These are phyloP conservation scores for Lachnellula suecica DNA, from an alignment of 2,329 filamentous ascomycete species.

Conservation along the genomic window DNA sequence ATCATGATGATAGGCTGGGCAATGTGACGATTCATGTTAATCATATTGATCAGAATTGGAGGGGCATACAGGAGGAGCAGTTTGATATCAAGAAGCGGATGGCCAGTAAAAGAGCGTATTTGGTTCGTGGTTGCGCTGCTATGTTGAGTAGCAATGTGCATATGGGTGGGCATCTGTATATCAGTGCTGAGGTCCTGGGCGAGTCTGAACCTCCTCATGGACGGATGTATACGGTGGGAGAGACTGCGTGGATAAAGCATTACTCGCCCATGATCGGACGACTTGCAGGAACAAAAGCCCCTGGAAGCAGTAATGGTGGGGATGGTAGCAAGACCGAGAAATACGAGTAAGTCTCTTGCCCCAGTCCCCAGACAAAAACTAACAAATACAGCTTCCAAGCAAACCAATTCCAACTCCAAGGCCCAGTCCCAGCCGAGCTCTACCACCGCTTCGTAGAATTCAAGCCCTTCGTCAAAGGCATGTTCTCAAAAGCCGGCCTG, in stretches of 20 bases:
- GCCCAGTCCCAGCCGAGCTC: conserved; percentile 75
- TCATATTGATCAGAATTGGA: conserved; percentile 63
- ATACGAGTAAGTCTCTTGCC: conserved; percentile 65
- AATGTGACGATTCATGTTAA: conserved; percentile 73
- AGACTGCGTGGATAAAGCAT: conserved; percentile 75
- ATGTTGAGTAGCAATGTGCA: conserved; percentile 61
- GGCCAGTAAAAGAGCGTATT: conserved; percentile 83
- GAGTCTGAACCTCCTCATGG: conserved; percentile 67
- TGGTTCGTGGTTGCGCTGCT: conserved; percentile 67
- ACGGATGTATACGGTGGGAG: conserved; percentile 77
- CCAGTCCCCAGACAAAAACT: conserved; percentile 3
- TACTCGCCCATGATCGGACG: conserved; percentile 87
- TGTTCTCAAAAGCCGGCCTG: conserved; percentile 79
- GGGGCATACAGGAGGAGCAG: conserved; percentile 60
- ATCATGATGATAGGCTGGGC: conserved; percentile 84
- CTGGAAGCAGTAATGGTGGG: conserved; percentile 46
- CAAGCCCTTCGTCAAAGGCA: conserved; percentile 81
- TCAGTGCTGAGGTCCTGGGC: conserved; percentile 79
- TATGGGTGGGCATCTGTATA: conserved; percentile 67
- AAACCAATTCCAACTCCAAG: conserved; percentile 83
- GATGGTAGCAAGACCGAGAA: conserved; percentile 51
- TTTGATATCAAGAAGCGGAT: conserved; percentile 80
- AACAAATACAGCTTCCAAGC: conserved; percentile 73
- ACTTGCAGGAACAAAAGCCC: conserved; percentile 70
- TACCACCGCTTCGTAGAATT: conserved; percentile 96